These are phyloP conservation scores for Coemansia sp. DNA, from an alignment of 192 early-diverging fungal genomes.

Conservation along the genomic window DNA sequence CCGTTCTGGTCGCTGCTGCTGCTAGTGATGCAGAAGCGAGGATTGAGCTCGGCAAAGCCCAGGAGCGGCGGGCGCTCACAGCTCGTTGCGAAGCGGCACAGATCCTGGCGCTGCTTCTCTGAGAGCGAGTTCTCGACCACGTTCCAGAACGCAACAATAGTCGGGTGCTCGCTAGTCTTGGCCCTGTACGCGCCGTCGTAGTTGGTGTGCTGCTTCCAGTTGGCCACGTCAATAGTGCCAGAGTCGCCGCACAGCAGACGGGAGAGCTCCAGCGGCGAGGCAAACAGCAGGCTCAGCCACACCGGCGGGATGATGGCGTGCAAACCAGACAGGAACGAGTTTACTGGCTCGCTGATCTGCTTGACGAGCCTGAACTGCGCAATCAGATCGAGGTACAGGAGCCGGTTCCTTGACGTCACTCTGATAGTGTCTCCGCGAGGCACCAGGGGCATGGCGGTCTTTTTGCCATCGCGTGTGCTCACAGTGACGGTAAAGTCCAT, in stretches of 20 bases:
- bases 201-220: conserved; percentile 70
- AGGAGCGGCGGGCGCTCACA: conserved; percentile 88
- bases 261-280: conserved; percentile 83
- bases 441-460: conserved; percentile 66
- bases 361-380: conserved; percentile 85
- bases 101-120: conserved; percentile 52
- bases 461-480: conserved; percentile 31
- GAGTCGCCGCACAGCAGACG: conserved; percentile 80
- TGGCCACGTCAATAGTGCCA: conserved; percentile 71
- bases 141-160: conserved; percentile 73
- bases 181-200: conserved; percentile 68
- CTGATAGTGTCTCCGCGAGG: conserved; percentile 69
- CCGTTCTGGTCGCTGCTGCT: conserved; percentile 18
- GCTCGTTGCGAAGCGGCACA: conserved; percentile 89
- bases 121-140: conserved; percentile 52
- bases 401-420: conserved; percentile 84
- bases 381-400: conserved; percentile 84
- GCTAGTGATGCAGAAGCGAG: conserved; percentile 39
- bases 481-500: conserved; percentile 71
- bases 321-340: conserved; percentile 85
- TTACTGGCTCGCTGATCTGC: conserved; percentile 72
- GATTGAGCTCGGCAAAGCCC: conserved; percentile 69
- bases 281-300: conserved; percentile 89
- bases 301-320: conserved; percentile 76
- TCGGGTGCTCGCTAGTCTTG: conserved; percentile 59